Evolutionary conservation across 371 early-diverging fungal genomes (phyloP), one percentile per base, ranked within the genome.

Genomic region (Blastocladiella emersonii): DNA sequence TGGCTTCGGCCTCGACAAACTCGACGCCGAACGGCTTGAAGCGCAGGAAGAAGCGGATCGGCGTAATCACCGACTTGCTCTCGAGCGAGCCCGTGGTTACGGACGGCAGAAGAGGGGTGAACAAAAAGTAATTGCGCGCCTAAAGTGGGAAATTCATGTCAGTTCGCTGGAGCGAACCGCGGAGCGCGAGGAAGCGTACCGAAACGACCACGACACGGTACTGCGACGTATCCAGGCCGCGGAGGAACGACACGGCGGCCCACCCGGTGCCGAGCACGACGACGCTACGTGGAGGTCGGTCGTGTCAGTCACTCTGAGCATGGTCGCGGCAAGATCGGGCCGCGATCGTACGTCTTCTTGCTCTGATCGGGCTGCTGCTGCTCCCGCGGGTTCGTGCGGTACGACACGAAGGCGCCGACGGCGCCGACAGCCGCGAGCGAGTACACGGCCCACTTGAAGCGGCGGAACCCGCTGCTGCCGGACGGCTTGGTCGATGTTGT

Each of bases 91-190:
- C 92, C 1, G 89, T 88, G 0, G 91, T 89, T 68, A 85, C 84
- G 65, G 82, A 83, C 45, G 94, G 92, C 53, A 93, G 75, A 59
- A 94, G 70, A 27, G 95, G 95, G 7, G 95, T 93, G 75, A 92
- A 94, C 69, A 92, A 74, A 71, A 95, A 95, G 77, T 92, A 95
- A 74, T 92, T 93, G 63, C 89, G 81, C 23, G 3, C n/a, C n/a
- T n/a, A n/a, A n/a, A n/a, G n/a, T n/a, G n/a, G n/a, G n/a, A n/a
- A n/a, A n/a, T n/a, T n/a, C n/a, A n/a, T n/a, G n/a, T n/a, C n/a
- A n/a, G 21, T 8, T 44, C 10, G 3, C 17, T 21, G 39, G 39
- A 8, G 39, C 39, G 8, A 39, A 39, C 39, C 39, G 39, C 39
- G 45, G 45, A 44, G 45, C 8, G 17, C 3, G 45, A 12, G 45